These are phyloP conservation scores for Eucommia ulmoides DNA, from an alignment of 257 asterid species.

Conservation along the genomic window DNA sequence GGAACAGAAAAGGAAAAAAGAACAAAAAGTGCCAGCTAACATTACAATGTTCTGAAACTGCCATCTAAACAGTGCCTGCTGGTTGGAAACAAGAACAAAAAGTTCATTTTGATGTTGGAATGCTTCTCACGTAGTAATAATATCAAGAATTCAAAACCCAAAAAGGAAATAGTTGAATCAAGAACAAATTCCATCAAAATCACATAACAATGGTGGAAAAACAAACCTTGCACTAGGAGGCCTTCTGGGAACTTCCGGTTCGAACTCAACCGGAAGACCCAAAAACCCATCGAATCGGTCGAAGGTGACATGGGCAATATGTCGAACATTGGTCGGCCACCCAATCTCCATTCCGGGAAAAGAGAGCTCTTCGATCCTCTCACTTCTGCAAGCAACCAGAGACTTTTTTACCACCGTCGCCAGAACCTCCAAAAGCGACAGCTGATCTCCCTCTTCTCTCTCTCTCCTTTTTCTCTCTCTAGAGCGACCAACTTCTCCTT, in stretches of 20 bases:
- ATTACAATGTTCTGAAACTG: too few species aligned
- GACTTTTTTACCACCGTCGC: slow-evolving; percentile 35
- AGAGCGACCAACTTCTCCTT: neutral
- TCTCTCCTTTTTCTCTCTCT: slow-evolving; percentile 9
- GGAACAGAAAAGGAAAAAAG: too few species aligned
- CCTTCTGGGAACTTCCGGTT: slow-evolving; percentile 45
- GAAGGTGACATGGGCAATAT: slow-evolving; percentile 58
- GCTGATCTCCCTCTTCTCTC: slow-evolving; percentile 7
- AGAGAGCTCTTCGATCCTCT: slow-evolving; percentile 13
- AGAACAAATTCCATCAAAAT: too few species aligned
- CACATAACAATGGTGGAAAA: too few species aligned
- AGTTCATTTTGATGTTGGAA: too few species aligned
- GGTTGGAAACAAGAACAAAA: too few species aligned
- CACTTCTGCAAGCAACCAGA: slow-evolving; percentile 28
- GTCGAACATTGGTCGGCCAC: slow-evolving; percentile 42
- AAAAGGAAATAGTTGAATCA: too few species aligned
- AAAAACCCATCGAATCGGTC: slow-evolving; percentile 55
- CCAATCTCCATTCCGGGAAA: slow-evolving; percentile 39
- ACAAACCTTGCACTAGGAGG: slow-evolving; percentile 61
- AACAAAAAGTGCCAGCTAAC: too few species aligned
- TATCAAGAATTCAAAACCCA: too few species aligned
- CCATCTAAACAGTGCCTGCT: too few species aligned
- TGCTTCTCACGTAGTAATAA: too few species aligned
- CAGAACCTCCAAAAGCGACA: slow-evolving; percentile 29
- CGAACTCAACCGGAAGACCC: slow-evolving; percentile 56